phyloP scores from a whole-genome alignment of 176 grass and related monocot species.

The Bolboschoenus planiculmis region DNA sequence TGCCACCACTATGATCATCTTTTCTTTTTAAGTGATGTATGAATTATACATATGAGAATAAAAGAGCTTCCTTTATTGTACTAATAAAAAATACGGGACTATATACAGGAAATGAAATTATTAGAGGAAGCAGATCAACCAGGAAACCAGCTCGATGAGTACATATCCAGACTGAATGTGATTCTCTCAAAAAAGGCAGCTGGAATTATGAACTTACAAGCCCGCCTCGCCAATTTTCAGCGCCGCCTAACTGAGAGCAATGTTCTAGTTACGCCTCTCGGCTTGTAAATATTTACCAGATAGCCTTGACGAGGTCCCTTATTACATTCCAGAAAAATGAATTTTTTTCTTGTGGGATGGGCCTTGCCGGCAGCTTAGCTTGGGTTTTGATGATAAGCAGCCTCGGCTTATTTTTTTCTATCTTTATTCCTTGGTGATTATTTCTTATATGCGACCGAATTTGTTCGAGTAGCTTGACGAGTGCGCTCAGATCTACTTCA shows the following conservation, averaged over 20 bases:
- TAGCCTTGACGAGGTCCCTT: neutral
- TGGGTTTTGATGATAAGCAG: constrained; percentile 10
- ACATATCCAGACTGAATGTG: constrained; percentile 36
- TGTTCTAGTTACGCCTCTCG: constrained; percentile 34
- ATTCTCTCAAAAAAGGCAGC: constrained; percentile 38
- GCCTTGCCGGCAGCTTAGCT: neutral
- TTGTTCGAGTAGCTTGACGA: constrained; percentile 1
- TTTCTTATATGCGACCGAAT: constrained; percentile 1
- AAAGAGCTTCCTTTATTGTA: neutral
- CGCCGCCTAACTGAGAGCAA: constrained; percentile 26
- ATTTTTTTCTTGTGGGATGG: neutral
- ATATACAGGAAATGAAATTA: constrained; percentile 43
- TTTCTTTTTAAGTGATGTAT: neutral
- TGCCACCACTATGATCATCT: neutral
- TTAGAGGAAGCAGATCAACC: constrained; percentile 52
- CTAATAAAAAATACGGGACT: neutral
- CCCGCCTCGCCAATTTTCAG: constrained; percentile 34
- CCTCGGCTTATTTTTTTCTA: neutral
- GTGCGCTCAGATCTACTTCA: constrained; percentile 6
- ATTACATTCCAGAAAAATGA: neutral
- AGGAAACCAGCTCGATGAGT: constrained; percentile 42
- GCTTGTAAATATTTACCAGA: constrained; percentile 26
- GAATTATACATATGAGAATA: neutral
- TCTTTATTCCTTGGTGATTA: neutral
- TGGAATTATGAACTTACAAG: constrained; percentile 46